These are phyloP conservation scores for Backusella parvicylindrica DNA, from an alignment of 192 early-diverging fungal genomes.

Conservation along the genomic window DNA sequence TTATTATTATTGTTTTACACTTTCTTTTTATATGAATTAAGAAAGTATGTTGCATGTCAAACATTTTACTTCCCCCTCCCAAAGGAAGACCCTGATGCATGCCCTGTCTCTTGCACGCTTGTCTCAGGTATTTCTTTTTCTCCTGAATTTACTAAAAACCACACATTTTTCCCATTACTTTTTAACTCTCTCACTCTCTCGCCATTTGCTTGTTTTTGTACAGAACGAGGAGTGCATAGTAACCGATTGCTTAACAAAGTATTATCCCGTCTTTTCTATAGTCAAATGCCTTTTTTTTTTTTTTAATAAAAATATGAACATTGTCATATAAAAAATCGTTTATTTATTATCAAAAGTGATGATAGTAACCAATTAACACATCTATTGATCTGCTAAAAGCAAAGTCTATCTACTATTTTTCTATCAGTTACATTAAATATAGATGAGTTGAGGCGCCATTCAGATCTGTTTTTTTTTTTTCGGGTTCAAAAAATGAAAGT, in stretches of 20 bases:
- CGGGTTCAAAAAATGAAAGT: background rate
- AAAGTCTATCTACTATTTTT: background rate
- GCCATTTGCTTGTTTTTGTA: background rate
- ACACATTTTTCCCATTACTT: background rate
- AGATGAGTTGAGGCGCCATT: background rate
- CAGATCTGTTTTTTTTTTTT: background rate
- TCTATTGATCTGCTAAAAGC: background rate
- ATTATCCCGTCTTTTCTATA: background rate
- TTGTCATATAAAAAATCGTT: background rate
- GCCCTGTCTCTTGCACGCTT: background rate
- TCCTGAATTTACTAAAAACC: slow-evolving; percentile 1
- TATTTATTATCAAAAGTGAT: background rate
- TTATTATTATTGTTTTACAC: background rate
- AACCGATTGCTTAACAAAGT: background rate
- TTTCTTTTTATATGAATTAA: slow-evolving; percentile 3
- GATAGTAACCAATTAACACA: background rate
- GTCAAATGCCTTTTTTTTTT: background rate
- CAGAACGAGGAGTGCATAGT: background rate
- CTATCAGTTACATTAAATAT: background rate
- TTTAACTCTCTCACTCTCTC: background rate
- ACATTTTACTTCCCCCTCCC: background rate
- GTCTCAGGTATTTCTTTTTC: background rate
- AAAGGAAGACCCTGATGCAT: background rate
- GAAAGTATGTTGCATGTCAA: background rate
- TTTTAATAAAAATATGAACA: background rate